phyloP scores from a whole-genome alignment of 2,329 filamentous ascomycete genomes.

The Arthrinium puccinioides region DNA sequence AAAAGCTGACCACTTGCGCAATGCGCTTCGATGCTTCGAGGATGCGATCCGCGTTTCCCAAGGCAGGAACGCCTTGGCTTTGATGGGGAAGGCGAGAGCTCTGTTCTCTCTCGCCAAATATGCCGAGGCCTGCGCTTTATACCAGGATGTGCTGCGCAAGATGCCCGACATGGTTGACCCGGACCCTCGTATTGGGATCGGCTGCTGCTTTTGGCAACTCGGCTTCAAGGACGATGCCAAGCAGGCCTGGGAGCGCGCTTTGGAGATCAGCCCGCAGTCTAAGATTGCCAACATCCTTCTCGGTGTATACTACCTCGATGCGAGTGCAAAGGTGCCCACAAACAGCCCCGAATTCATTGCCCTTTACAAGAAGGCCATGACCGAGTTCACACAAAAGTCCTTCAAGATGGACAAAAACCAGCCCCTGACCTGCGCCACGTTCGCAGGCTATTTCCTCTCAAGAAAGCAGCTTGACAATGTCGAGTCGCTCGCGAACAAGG shows the following conservation, averaged over 20 bases:
- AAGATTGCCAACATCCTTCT: conserved; percentile 88
- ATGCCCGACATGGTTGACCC: conserved; percentile 86
- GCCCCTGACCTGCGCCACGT: conserved; percentile 82
- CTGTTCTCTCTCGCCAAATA: conserved; percentile 83
- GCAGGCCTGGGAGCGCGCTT: conserved; percentile 77
- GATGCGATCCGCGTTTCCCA: conserved; percentile 81
- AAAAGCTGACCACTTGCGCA: conserved; percentile 69
- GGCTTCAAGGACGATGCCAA: conserved; percentile 92
- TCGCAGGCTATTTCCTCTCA: conserved; percentile 83
- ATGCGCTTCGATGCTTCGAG: conserved; percentile 88
- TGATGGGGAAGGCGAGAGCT: conserved; percentile 82
- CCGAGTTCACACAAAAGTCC: conserved; percentile 84
- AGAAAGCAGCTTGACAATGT: conserved; percentile 75
- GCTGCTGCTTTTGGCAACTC: conserved; percentile 94
- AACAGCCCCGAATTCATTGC: conserved; percentile 78
- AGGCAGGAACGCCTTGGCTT: conserved; percentile 83
- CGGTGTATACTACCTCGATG: conserved; percentile 82
- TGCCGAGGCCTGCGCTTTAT: conserved; percentile 71
- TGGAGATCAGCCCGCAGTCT: conserved; percentile 75
- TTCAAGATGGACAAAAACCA: conserved; percentile 91
- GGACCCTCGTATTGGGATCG: conserved; percentile 91
- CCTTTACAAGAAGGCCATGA: conserved; percentile 90
- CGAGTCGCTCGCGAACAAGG: conserved; percentile 81
- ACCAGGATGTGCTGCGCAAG: conserved; percentile 80
- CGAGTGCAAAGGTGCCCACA: conserved; percentile 74